These are phyloP conservation scores for Tetrahymena elliotti DNA, from an alignment of 73 alveolate species.

Conservation along the genomic window DNA sequence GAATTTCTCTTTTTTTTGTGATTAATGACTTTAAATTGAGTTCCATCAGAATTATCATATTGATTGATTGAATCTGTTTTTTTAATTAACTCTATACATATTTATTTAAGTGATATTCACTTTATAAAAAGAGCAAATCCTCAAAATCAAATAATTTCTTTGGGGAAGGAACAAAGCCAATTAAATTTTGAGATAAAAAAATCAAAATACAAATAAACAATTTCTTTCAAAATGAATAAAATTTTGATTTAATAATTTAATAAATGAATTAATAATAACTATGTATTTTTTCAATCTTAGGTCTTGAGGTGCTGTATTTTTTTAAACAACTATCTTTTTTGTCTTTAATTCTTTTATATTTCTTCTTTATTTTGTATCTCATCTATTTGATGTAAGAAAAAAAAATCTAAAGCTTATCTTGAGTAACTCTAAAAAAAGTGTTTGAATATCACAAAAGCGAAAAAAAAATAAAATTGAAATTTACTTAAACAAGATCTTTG, in stretches of 20 bases:
- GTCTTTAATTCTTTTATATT: not conserved
- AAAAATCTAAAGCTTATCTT: not conserved
- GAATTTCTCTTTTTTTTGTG: not conserved
- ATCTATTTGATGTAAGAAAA: not conserved
- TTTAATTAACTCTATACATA: not conserved
- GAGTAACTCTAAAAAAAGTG: not conserved
- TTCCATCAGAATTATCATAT: not conserved
- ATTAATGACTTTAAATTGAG: not conserved
- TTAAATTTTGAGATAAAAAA: not conserved
- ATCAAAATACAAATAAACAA: not conserved
- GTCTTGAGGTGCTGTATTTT: not conserved
- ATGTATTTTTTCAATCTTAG: no score
- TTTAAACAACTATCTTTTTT: no score
- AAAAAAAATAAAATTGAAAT: no score
- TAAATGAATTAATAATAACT: no score
- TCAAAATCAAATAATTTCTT: no score
- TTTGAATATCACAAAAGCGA: not conserved
- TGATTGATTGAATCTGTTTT: not conserved
- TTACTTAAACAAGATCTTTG: not conserved
- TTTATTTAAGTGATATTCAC: not conserved
- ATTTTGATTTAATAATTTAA: not conserved
- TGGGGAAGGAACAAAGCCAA: not conserved
- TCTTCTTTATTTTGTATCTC: not conserved
- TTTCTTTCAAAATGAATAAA: not conserved
- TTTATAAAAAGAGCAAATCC: not conserved